These are phyloP conservation scores for Pisolithus thermaeus DNA, from an alignment of 1,284 basidiomycete genomes.

Conservation along the genomic window DNA sequence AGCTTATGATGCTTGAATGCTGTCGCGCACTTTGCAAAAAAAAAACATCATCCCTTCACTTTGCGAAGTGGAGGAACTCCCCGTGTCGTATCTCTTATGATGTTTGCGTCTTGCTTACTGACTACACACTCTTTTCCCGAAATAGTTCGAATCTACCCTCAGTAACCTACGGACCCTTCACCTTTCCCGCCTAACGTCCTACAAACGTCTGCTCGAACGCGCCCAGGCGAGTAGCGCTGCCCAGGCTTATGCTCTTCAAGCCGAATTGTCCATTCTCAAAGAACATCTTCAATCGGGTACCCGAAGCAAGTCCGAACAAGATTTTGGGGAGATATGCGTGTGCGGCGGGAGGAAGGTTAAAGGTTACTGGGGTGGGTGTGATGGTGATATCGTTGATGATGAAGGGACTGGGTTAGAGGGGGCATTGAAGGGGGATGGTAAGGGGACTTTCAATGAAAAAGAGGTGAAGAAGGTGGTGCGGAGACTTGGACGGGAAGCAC, in stretches of 20 bases:
- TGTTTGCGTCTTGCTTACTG: neutral
- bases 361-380: slow-evolving; percentile 62
- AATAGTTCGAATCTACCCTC: slow-evolving; percentile 54
- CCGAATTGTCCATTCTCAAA: slow-evolving; percentile 51
- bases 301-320: slow-evolving; percentile 5
- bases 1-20: neutral
- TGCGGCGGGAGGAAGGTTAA: slow-evolving; percentile 54
- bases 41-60: too few species aligned
- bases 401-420: slow-evolving; percentile 12
- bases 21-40: neutral
- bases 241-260: slow-evolving; percentile 74
- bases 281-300: slow-evolving; percentile 7
- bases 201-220: slow-evolving; percentile 70
- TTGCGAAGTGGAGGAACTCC: too few species aligned
- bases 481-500: slow-evolving; percentile 55
- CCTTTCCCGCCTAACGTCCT: slow-evolving; percentile 59
- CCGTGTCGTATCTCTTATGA: too few species aligned
- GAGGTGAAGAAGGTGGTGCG: slow-evolving; percentile 62
- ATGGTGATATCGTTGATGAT: slow-evolving; percentile 36
- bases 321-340: slow-evolving; percentile 39
- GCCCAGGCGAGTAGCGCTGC: slow-evolving; percentile 70
- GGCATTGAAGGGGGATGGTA: slow-evolving; percentile 25
- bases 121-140: slow-evolving; percentile 7
- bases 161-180: slow-evolving; percentile 53
- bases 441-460: slow-evolving; percentile 52